Base-by-base conservation (phyloP, 108 stramenopile species). In the Bacterosira constricta region DNA sequence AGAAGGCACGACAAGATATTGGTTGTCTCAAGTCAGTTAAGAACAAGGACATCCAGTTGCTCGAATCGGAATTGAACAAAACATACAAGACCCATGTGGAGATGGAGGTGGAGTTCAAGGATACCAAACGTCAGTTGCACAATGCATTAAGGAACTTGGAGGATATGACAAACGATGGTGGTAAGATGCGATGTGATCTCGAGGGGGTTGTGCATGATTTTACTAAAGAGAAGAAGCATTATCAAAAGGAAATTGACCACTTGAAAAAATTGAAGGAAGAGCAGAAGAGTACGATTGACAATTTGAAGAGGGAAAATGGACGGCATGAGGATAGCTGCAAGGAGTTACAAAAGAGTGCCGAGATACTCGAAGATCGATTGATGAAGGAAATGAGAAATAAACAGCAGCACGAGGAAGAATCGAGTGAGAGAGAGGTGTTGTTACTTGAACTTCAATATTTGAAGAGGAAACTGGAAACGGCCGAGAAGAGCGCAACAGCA, bases 91-190 rank as follows among this genome's bases (percentile, higher is more conserved):
- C 35, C 38, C 66, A 79, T 50, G 53, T 61, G 15, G 65, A 47
- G 15, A 53, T 66, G 6, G 78, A 79, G 26, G 39, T 37, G 23
- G 70, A 79, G 27, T 66, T 71, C 2, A 50, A 66, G 44, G 71
- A 72, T 8, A 63, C 71, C 1, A 70, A 36, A 26, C 45, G 53
- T 17, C 78, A 79, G 35, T 52, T 79, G 3, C 38, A 66, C n/a
- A 72, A 49, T 55, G 78, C 71, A 52, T 32, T 79, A 25, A 47
- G 47, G n/a, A 72, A 45, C 35, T 23, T 79, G 26, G 71, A 79
- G 37, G 78, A 69, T 8, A 79, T 79, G 78, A 52, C 64, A 38
- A 15, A 53, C 39, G 70, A 72, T 55, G 71, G 66, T 31, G 78
- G 64, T 10, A 72, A 52, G 15, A 79, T 72, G 70, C 52, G 56